A percentile compares a stretch with the other conserved stretches of the same genome.
Evolutionary conservation across 306 rosid species (phyloP).

Genomic region (Lablab purpureus): DNA sequence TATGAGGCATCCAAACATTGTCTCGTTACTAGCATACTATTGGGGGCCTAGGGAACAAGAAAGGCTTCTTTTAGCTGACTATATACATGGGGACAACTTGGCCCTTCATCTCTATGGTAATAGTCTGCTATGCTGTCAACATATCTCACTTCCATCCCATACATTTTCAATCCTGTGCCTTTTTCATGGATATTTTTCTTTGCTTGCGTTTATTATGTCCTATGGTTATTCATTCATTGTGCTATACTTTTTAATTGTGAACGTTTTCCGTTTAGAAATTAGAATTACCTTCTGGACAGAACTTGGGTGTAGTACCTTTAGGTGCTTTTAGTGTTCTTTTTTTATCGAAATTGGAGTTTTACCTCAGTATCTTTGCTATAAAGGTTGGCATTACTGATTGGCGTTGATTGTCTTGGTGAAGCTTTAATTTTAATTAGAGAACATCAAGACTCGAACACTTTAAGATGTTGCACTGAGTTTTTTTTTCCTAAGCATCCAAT

Average conservation of each 20-base stretch:
- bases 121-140: conserved; percentile 28
- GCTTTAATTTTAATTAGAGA: neutral
- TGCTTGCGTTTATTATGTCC: conserved; percentile 18
- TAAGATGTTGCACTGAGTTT: neutral
- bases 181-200: neutral
- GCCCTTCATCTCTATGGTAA: conserved; percentile 98
- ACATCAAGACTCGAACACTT: neutral
- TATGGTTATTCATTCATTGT: conserved; percentile 24
- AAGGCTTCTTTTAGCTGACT: conserved; percentile 96
- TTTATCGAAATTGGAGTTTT: neutral
- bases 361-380: neutral
- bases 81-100: conserved; percentile 87
- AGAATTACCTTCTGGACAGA: conserved; percentile 28
- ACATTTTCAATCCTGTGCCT: neutral
- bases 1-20: conserved; percentile 88
- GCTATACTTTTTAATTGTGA: neutral
- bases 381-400: neutral
- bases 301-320: neutral
- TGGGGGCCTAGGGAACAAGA: conserved; percentile 99
- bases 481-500: neutral
- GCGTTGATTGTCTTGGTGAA: neutral
- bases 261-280: conserved; percentile 5
- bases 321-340: neutral
- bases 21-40: conserved; percentile 87
- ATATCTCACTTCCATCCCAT: neutral